Conservation (phyloP, 805 yeast genomes). For the Candida yuanshanica region DNA sequence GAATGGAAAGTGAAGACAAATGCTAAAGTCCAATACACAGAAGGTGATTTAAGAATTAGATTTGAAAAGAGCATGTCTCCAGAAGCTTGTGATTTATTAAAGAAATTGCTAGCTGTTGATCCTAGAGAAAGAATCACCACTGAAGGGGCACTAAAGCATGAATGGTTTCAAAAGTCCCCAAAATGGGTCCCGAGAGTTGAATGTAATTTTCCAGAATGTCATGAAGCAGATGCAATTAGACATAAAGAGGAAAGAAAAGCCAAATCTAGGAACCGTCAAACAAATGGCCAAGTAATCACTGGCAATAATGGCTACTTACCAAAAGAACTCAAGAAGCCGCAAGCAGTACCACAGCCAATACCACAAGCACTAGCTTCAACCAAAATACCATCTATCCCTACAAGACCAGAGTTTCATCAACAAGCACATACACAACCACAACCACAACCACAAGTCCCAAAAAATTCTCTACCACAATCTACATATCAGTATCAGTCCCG, state of each 20-base stretch:
- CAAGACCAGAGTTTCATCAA: neutral
- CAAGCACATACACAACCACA: neutral
- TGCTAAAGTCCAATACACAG: constrained; percentile 18
- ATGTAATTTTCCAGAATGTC: constrained; percentile 65
- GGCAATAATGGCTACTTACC: neutral
- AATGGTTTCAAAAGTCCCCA: constrained; percentile 65
- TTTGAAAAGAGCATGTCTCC: constrained; percentile 35
- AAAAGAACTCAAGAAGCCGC: neutral
- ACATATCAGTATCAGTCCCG: neutral
- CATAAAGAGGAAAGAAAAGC: constrained; percentile 35
- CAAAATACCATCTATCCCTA: no score
- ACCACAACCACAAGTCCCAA: neutral
- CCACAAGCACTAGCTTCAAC: neutral
- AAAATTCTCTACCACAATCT: neutral
- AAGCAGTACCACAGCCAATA: neutral
- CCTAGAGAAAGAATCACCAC: constrained; percentile 78
- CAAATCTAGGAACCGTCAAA: neutral
- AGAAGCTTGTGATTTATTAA: constrained; percentile 49
- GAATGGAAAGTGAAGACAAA: constrained; percentile 8
- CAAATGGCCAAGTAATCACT: neutral
- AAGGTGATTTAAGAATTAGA: constrained; percentile 41
- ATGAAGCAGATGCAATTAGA: constrained; percentile 74
- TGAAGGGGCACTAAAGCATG: constrained; percentile 62
- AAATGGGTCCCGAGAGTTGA: constrained; percentile 53
- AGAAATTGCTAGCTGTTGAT: constrained; percentile 59